Conservation (phyloP, 2,329 filamentous ascomycete species). For the Nothomitra cinnamomea region DNA sequence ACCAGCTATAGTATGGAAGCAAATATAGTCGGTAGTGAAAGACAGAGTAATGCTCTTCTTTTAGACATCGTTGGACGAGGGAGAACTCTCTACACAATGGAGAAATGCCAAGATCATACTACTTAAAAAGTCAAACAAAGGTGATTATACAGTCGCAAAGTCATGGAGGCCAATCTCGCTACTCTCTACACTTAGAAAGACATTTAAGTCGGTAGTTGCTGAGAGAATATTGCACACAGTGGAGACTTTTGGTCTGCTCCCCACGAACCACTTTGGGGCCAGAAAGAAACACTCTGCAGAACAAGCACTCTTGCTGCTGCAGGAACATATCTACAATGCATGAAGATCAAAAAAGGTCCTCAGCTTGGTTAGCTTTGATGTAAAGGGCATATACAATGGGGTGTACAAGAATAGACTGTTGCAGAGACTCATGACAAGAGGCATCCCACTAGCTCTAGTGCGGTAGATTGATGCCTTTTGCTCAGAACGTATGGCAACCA, state of each 20-base stretch:
- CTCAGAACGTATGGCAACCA: conserved; percentile 12
- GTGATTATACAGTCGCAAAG: not conserved
- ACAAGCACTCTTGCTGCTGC: too few species aligned
- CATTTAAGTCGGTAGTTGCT: not conserved
- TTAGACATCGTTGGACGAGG: not conserved
- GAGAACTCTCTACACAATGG: not conserved
- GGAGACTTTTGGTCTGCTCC: not conserved
- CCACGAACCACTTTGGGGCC: not conserved
- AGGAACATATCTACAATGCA: not conserved
- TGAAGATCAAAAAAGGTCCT: not conserved
- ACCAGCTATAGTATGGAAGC: not conserved
- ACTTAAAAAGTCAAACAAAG: not conserved
- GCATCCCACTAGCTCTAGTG: conserved; percentile 11
- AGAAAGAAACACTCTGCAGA: not conserved
- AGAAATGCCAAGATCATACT: not conserved
- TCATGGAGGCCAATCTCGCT: not conserved
- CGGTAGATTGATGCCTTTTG: conserved; percentile 15
- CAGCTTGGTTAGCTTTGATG: not conserved
- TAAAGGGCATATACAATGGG: not conserved
- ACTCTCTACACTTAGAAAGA: not conserved
- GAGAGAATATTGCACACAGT: not conserved
- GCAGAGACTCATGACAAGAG: conserved; percentile 11
- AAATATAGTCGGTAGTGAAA: not conserved
- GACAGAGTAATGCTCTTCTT: not conserved
- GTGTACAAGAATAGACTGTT: conserved; percentile 9